phyloP scores from a whole-genome alignment of 805 yeast species.

The Zygosaccharomyces pseudorouxii region DNA sequence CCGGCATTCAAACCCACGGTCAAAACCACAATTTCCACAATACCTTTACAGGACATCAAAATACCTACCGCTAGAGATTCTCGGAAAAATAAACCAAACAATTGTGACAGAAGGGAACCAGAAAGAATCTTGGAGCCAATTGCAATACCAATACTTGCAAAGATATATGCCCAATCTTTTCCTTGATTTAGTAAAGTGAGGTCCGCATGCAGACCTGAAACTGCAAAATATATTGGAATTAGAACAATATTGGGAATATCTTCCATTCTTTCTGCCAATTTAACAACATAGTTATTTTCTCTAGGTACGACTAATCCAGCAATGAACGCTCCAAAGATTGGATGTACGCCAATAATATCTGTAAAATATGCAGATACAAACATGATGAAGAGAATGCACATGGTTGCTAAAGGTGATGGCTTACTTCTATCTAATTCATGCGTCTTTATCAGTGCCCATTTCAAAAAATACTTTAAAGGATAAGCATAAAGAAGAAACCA shows the following conservation, averaged over 20 bases:
- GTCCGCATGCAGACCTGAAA: constrained; percentile 70
- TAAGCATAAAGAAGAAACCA: constrained; percentile 60
- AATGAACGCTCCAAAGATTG: constrained; percentile 81
- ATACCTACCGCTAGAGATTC: constrained; percentile 74
- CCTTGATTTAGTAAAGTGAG: constrained; percentile 60
- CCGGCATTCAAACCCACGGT: constrained; percentile 69
- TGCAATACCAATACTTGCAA: constrained; percentile 65
- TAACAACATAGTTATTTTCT: constrained; percentile 66
- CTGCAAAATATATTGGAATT: constrained; percentile 74
- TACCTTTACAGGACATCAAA: constrained; percentile 85
- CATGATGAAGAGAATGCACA: constrained; percentile 51
- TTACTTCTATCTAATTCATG: constrained; percentile 55
- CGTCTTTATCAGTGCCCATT: constrained; percentile 43
- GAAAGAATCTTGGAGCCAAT: constrained; percentile 63
- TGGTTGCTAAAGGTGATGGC: constrained; percentile 59
- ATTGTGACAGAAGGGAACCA: constrained; percentile 59
- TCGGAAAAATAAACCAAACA: constrained; percentile 62
- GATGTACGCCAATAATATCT: constrained; percentile 80
- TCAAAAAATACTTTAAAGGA: constrained; percentile 51
- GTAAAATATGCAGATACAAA: constrained; percentile 72
- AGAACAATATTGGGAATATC: constrained; percentile 67
- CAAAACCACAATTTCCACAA: constrained; percentile 76
- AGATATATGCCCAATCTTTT: constrained; percentile 70
- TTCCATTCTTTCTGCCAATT: constrained; percentile 69
- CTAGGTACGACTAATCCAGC: constrained; percentile 73